Evolutionary conservation across 2,329 filamentous ascomycete species (phyloP).

Genomic region (Pseudogymnoascus sp.): DNA sequence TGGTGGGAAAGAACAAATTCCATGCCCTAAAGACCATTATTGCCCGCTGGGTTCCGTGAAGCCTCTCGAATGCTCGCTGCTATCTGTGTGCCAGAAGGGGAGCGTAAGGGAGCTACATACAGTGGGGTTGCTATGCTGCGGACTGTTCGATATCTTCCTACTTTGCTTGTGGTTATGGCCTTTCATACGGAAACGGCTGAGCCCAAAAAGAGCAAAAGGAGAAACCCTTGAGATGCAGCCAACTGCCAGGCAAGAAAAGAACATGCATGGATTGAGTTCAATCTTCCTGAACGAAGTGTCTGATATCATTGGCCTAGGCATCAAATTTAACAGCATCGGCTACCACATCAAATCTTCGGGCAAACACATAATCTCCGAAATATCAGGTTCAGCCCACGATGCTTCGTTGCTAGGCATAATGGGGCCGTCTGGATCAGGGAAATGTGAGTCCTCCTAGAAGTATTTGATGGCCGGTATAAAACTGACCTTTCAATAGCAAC

Average conservation of each 20-base stretch:
- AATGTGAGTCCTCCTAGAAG: slow-evolving; percentile 29
- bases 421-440: slow-evolving; percentile 52
- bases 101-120: slow-evolving; percentile 36
- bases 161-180: slow-evolving; percentile 31
- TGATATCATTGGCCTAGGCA: slow-evolving; percentile 46
- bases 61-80: slow-evolving; percentile 40
- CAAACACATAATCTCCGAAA: slow-evolving; percentile 42
- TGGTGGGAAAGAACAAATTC: slow-evolving; percentile 32
- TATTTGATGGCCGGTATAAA: slow-evolving; percentile 5
- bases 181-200: slow-evolving; percentile 29
- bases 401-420: slow-evolving; percentile 52
- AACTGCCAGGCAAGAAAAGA: slow-evolving; percentile 26
- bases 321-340: slow-evolving; percentile 42
- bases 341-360: slow-evolving; percentile 39
- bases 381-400: slow-evolving; percentile 46
- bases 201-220: slow-evolving; percentile 24
- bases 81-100: slow-evolving; percentile 39
- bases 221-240: slow-evolving; percentile 23
- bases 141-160: slow-evolving; percentile 37
- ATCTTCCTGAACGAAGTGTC: slow-evolving; percentile 44
- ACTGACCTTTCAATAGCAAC: slow-evolving; percentile 31
- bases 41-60: slow-evolving; percentile 42
- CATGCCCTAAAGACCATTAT: slow-evolving; percentile 41
- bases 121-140: slow-evolving; percentile 36
- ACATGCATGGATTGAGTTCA: slow-evolving; percentile 41